A percentile compares a stretch with the other conserved stretches of the same genome.
Conservation (phyloP, 306 rosid species). For the Prosopis cineraria region DNA sequence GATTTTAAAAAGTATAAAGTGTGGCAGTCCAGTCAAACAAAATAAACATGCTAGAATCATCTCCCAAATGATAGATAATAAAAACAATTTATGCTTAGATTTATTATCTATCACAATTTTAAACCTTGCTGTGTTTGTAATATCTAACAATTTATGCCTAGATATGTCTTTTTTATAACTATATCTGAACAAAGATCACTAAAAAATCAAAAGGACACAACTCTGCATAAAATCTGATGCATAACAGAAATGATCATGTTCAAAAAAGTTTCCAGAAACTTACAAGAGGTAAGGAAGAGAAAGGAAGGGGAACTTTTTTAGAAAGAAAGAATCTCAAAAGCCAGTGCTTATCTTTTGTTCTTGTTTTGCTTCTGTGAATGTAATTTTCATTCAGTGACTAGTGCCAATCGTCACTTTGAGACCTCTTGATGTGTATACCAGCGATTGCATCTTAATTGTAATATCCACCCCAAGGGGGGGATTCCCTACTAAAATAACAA, state of each 20-base stretch:
- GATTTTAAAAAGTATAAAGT: conserved; percentile 21
- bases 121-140: neutral
- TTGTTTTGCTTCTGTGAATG: neutral
- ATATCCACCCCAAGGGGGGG: neutral
- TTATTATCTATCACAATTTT: neutral
- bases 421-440: neutral
- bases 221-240: neutral
- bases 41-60: conserved; percentile 30
- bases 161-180: neutral
- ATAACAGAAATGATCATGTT: neutral
- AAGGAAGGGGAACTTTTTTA: neutral
- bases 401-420: neutral
- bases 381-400: neutral
- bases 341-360: neutral
- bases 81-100: neutral
- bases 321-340: neutral
- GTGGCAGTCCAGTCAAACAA: conserved; percentile 29
- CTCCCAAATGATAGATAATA: neutral
- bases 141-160: neutral
- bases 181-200: conserved; percentile 13
- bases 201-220: conserved; percentile 2
- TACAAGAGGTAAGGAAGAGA: neutral
- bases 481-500: neutral
- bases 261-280: neutral
- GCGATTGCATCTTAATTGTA: neutral